Conservation (phyloP, 805 yeast species). For the Candida piceae region DNA sequence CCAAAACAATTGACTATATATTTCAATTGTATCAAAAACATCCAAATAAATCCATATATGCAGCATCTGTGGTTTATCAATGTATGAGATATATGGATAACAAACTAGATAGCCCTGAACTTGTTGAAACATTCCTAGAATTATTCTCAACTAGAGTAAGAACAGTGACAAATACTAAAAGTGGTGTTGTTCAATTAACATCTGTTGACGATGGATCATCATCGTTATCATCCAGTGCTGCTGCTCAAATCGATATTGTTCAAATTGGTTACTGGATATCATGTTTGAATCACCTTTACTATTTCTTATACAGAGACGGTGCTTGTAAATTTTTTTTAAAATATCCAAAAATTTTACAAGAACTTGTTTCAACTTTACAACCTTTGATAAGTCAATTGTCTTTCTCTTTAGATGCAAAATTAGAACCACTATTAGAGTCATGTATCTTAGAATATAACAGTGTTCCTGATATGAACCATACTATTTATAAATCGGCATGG, state of each 20-base stretch:
- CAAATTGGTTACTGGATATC: constrained; percentile 85
- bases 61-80: constrained; percentile 68
- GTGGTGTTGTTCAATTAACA: constrained; percentile 48
- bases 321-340: constrained; percentile 45
- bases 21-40: constrained; percentile 39
- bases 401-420: constrained; percentile 57
- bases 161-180: constrained; percentile 52
- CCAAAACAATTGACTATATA: constrained; percentile 42
- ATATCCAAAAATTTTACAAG: constrained; percentile 59
- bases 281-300: constrained; percentile 68
- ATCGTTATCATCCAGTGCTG: neutral
- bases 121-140: constrained; percentile 55
- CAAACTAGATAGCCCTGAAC: constrained; percentile 47
- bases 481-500: constrained; percentile 70
- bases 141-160: constrained; percentile 58
- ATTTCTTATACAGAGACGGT: constrained; percentile 64
- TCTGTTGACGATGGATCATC: too few species aligned
- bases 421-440: constrained; percentile 53
- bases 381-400: constrained; percentile 62
- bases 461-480: constrained; percentile 69
- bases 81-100: constrained; percentile 64
- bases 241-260: constrained; percentile 56
- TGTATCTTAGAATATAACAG: constrained; percentile 72
- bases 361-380: constrained; percentile 48
- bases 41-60: constrained; percentile 48